Conservation (phyloP, 768 basidiomycete genomes). For the Naganishia antarctica region DNA sequence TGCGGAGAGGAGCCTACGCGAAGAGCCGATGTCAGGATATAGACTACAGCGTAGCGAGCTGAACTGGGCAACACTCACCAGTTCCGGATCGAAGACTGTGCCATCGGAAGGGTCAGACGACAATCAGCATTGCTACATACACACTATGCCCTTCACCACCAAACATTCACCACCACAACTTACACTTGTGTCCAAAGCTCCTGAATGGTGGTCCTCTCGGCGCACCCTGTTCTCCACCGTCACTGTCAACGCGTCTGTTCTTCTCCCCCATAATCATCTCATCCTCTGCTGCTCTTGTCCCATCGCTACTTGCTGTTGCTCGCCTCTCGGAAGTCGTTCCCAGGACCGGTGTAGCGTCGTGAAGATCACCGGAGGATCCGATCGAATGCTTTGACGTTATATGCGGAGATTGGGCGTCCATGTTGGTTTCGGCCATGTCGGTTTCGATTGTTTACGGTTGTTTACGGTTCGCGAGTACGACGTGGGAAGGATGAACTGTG, state of each 20-base stretch:
- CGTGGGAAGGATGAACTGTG: no score
- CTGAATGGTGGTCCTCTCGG: conserved; percentile 1
- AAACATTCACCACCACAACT: background rate
- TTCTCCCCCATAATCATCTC: background rate
- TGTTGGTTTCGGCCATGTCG: background rate
- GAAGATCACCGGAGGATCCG: conserved; percentile 5
- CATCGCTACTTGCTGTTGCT: conserved; percentile 6
- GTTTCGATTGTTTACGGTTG: no score
- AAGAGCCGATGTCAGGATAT: background rate
- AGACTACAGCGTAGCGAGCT: background rate
- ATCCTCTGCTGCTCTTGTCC: background rate
- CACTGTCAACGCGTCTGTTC: background rate
- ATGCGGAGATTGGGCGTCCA: background rate
- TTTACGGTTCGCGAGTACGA: no score
- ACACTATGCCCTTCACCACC: background rate
- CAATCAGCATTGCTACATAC: background rate
- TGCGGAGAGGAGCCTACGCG: conserved; percentile 19
- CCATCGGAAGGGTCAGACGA: background rate
- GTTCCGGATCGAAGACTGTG: conserved; percentile 26
- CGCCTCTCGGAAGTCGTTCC: background rate
- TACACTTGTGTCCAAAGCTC: conserved; percentile 10
- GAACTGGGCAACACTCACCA: conserved; percentile 9
- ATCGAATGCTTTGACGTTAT: conserved; percentile 6
- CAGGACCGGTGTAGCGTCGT: conserved; percentile 2
- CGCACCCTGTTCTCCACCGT: background rate